phyloP scores from a whole-genome alignment of 2,329 filamentous ascomycete genomes.

The Sporothrix protearum region DNA sequence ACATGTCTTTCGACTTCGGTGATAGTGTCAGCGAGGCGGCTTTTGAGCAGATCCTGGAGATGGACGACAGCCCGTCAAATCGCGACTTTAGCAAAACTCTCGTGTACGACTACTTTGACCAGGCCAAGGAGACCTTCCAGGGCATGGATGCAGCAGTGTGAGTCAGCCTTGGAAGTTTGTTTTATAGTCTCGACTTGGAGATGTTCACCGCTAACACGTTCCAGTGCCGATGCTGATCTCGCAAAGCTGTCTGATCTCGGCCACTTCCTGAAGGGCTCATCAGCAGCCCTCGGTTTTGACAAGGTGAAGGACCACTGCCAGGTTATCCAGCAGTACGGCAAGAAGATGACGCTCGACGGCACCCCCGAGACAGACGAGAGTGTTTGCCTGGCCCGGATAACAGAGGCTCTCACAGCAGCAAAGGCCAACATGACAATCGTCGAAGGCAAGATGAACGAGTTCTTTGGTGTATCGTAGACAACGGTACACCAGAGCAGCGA shows the following conservation, averaged over 20 bases:
- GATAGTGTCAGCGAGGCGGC: constrained; percentile 75
- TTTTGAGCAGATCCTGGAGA: constrained; percentile 94
- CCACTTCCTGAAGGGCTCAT: constrained; percentile 96
- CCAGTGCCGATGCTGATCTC: constrained; percentile 52
- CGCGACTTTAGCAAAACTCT: constrained; percentile 85
- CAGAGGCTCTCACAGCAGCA: constrained; percentile 64
- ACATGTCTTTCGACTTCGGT: constrained; percentile 59
- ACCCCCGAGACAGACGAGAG: constrained; percentile 62
- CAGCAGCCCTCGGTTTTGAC: constrained; percentile 83
- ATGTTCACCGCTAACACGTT: background rate
- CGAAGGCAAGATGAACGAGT: constrained; percentile 65
- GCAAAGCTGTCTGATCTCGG: constrained; percentile 75
- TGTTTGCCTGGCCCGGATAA: constrained; percentile 66
- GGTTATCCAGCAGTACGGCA: constrained; percentile 92
- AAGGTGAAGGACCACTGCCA: constrained; percentile 93
- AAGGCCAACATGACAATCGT: constrained; percentile 75
- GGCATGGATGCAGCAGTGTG: constrained; percentile 84
- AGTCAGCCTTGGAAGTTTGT: constrained; percentile 43
- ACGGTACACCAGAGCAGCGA: background rate
- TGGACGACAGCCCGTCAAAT: constrained; percentile 88
- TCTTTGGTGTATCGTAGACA: constrained; percentile 48
- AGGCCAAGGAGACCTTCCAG: constrained; percentile 79
- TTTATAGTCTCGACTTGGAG: background rate
- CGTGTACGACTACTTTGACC: constrained; percentile 87
- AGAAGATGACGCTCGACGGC: constrained; percentile 75